phyloP scores from a whole-genome alignment of 306 rosid species.

The Spatholobus suberectus region DNA sequence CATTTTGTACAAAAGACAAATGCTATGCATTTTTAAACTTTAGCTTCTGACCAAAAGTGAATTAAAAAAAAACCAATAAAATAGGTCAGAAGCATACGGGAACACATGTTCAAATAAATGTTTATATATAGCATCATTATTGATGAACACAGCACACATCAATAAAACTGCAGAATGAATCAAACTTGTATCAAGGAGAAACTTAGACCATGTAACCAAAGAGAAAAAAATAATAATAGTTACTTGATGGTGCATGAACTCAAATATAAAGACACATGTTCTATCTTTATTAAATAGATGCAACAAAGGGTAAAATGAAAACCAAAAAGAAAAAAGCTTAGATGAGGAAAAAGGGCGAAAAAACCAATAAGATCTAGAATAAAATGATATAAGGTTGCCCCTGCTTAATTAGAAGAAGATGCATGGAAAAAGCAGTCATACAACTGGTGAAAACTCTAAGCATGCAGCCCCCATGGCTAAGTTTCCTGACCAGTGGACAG shows the following conservation, averaged over 20 bases:
- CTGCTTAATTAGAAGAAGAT: background rate
- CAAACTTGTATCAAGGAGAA: background rate
- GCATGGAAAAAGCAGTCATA: background rate
- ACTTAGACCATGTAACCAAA: too few species aligned
- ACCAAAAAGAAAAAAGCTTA: too few species aligned
- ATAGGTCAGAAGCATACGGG: background rate
- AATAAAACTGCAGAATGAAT: background rate
- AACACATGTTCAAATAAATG: background rate
- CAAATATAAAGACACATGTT: too few species aligned
- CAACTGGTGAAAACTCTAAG: background rate
- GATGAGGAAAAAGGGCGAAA: background rate
- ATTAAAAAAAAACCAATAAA: slow-evolving; percentile 38
- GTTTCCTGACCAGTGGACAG: background rate
- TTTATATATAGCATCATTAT: background rate
- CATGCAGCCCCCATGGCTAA: background rate
- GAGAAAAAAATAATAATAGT: too few species aligned
- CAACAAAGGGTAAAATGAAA: too few species aligned
- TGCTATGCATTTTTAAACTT: background rate
- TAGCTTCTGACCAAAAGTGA: slow-evolving; percentile 15
- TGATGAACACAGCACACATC: background rate
- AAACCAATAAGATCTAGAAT: background rate
- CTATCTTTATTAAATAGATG: too few species aligned
- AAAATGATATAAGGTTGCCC: background rate
- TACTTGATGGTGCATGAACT: too few species aligned
- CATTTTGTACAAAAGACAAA: slow-evolving; percentile 19